Conservation (phyloP, 1,284 basidiomycete genomes). For the Laetiporus sulphureus region DNA sequence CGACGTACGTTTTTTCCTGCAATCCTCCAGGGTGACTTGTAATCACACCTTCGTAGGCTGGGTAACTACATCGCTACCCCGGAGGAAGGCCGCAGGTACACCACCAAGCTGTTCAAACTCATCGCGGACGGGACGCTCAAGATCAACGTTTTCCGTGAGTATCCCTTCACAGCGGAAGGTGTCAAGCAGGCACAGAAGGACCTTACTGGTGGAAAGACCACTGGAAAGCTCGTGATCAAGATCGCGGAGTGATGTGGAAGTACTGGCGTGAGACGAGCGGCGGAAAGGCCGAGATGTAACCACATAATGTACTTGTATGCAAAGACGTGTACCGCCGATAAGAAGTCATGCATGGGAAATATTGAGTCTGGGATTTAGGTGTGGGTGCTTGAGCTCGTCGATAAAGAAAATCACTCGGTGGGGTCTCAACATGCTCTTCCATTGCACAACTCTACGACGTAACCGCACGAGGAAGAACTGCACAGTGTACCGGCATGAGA, state of each 20-base stretch:
- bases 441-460: too few species aligned
- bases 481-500: too few species aligned
- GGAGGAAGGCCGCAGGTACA: slow-evolving; percentile 66
- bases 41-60: slow-evolving; percentile 31
- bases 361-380: too few species aligned
- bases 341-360: too few species aligned
- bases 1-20: slow-evolving; percentile 44
- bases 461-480: too few species aligned
- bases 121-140: slow-evolving; percentile 60
- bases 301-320: neutral
- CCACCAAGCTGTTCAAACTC: slow-evolving; percentile 61
- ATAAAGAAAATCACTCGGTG: too few species aligned
- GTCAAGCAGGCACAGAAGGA: slow-evolving; percentile 77
- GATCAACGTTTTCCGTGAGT: slow-evolving; percentile 71
- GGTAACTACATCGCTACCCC: slow-evolving; percentile 65
- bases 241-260: slow-evolving; percentile 17
- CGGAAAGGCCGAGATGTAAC: too few species aligned
- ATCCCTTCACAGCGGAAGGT: slow-evolving; percentile 80
- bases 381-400: too few species aligned
- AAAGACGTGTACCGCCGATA: too few species aligned
- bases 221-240: slow-evolving; percentile 80
- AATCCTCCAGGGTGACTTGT: neutral
- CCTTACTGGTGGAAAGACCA: slow-evolving; percentile 69
- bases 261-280: too few species aligned
- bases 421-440: too few species aligned